Base-by-base conservation (phyloP, 495 filamentous ascomycete genomes). In the Parathielavia hyrcaniae region DNA sequence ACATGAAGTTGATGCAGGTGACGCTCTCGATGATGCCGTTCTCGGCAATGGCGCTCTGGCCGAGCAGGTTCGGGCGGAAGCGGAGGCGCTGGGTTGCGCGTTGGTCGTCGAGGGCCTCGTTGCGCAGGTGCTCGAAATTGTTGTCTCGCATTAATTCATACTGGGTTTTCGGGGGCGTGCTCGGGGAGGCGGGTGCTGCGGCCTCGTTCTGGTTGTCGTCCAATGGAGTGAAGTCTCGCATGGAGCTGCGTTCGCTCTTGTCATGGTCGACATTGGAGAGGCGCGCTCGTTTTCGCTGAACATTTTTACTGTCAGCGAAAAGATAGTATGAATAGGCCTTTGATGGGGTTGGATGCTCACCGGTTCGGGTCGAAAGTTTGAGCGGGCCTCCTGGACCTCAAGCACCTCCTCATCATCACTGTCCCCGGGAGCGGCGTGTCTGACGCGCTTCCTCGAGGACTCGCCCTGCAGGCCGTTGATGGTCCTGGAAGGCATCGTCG, bases 1-100 rank as follows among this genome's bases (percentile, higher is more conserved):
- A 97, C 93, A 97, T 96, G 69, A 95, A 95, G 67, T 96, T 97
- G 58, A 85, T 82, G 69, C 89, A 95, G 50, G 82, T 86, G 36
- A 97, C 85, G 53, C 82, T 82, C 71, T 93, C 84, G 35, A 96
- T 83, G 48, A 95, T 88, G 8, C 86, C 88, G 68, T 86, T 84
- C n/a, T 95, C 88, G 5, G 90, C 86, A 10, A 89, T 79, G 4
- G 80, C 74, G 62, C 95, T 95, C 10, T 86, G 77, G 49, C 83
- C 81, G 11, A 75, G 74, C 59, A 69, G 67, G 59, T 64, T 73
- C 3, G 72, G 80, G 19, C 81, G 81, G 66, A 67, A 68, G 26
- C 84, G 83, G 6, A 91, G 77, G 7, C 81, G 74, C 62, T 92
- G 87, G n/a, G 86, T 89, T 10, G 85, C 85, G 20, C 77, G 75